Percentiles rank a stretch among this genome's conserved stretches.
These are phyloP conservation scores for Nemania diffusa DNA, from an alignment of 2,329 filamentous ascomycete species.

Conservation along the genomic window DNA sequence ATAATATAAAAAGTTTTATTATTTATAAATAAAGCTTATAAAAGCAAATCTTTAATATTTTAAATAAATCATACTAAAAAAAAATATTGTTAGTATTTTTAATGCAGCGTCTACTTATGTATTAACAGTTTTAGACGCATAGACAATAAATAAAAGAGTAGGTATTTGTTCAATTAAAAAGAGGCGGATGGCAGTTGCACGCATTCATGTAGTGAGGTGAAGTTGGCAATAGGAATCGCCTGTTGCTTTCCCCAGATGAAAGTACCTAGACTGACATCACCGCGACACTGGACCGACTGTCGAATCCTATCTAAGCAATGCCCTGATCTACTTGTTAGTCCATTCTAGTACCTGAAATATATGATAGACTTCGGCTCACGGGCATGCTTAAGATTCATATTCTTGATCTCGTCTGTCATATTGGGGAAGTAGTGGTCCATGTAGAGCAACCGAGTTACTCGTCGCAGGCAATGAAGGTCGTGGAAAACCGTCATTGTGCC, in stretches of 20 bases:
- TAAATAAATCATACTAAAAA: too few species aligned
- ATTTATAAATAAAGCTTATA: too few species aligned
- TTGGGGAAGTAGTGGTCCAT: constrained; percentile 19
- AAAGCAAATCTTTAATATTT: too few species aligned
- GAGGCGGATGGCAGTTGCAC: too few species aligned
- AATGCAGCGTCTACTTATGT: too few species aligned
- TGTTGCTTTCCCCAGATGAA: constrained; percentile 10
- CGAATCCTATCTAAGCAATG: constrained; percentile 22
- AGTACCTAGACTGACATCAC: constrained; percentile 14
- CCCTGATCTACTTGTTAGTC: neutral
- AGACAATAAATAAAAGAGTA: too few species aligned
- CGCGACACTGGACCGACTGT: constrained; percentile 19
- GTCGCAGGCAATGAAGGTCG: constrained; percentile 18
- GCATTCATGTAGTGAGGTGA: constrained; percentile 17
- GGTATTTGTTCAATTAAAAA: too few species aligned
- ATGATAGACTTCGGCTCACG: neutral
- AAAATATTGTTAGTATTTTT: too few species aligned
- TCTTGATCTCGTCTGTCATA: constrained; percentile 13
- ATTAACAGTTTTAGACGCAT: too few species aligned
- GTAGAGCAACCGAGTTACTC: constrained; percentile 16
- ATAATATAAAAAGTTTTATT: too few species aligned
- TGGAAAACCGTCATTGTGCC: constrained; percentile 15
- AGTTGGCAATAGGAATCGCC: constrained; percentile 4
- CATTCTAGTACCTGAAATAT: neutral
- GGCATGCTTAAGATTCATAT: constrained; percentile 10